phyloP scores from a whole-genome alignment of 495 filamentous ascomycete species.

The Penicillium manginii region DNA sequence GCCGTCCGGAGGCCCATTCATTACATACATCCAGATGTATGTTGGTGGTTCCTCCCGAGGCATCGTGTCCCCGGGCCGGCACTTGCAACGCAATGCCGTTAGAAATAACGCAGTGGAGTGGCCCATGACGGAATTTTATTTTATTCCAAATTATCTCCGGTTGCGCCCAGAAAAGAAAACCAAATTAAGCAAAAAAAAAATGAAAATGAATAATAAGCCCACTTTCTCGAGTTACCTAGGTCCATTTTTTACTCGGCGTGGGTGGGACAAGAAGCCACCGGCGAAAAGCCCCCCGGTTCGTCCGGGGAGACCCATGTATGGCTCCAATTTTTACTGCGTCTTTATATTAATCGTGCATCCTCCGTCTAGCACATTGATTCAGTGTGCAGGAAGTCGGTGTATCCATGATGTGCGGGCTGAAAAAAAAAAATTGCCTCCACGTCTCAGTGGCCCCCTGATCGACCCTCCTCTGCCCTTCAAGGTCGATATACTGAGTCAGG shows the following conservation, averaged over 20 bases:
- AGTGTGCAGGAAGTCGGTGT: background rate
- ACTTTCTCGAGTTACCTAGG: background rate
- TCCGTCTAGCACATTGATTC: background rate
- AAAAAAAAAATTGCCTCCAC: background rate
- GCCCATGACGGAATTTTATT: slow-evolving; percentile 1
- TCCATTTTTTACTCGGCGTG: slow-evolving; percentile 3
- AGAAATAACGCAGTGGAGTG: slow-evolving; percentile 4
- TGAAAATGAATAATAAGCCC: slow-evolving; percentile 1
- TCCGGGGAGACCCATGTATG: slow-evolving; percentile 11
- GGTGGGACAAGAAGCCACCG: slow-evolving; percentile 3
- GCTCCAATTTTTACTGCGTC: slow-evolving; percentile 15
- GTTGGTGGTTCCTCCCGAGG: slow-evolving; percentile 9
- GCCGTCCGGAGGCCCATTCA: slow-evolving; percentile 1
- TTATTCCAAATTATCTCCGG: background rate
- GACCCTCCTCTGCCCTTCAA: background rate
- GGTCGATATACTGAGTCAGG: background rate
- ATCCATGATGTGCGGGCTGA: background rate
- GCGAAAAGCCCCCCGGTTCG: slow-evolving; percentile 15
- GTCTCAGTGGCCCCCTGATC: background rate
- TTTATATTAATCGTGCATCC: slow-evolving; percentile 25
- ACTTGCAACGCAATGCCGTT: slow-evolving; percentile 14
- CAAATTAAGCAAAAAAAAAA: background rate
- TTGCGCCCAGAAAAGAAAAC: background rate
- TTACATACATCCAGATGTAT: slow-evolving; percentile 2
- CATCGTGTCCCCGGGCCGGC: slow-evolving; percentile 6